A percentile compares a stretch with the other conserved stretches of the same genome.
Evolutionary conservation across 129 eudicot genomes (phyloP).

Genomic region (Centrapalus pauciflorus): DNA sequence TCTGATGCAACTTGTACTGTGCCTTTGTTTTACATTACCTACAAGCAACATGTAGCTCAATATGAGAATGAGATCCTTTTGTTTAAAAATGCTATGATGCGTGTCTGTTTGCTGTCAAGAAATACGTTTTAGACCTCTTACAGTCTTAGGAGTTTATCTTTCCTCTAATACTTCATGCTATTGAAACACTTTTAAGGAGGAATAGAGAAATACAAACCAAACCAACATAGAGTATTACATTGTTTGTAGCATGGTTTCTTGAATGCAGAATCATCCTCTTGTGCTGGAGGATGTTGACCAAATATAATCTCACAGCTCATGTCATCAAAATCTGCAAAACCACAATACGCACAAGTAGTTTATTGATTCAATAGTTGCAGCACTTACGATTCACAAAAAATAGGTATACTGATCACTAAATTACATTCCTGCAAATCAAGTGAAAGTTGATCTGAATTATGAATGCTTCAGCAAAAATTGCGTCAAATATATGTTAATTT

Average conservation of each 20-base stretch:
- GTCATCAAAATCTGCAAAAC: conserved; percentile 87
- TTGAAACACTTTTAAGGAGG: not conserved
- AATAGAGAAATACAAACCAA: not conserved
- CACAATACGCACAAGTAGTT: conserved; percentile 1
- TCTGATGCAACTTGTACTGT: conserved; percentile 44
- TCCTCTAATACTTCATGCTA: not conserved
- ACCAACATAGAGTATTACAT: conserved; percentile 37
- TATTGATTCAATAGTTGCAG: not conserved
- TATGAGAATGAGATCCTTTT: conserved; percentile 5
- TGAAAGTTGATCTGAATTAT: not conserved
- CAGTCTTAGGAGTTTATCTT: not conserved
- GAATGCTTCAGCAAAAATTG: too few relatives aligned
- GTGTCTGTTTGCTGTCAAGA: not conserved
- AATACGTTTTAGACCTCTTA: not conserved
- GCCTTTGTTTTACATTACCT: conserved; percentile 51
- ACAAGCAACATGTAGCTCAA: conserved; percentile 27
- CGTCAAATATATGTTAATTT: too few relatives aligned
- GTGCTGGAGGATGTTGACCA: conserved; percentile 77
- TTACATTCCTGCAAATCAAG: conserved; percentile 3
- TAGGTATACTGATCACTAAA: not conserved
- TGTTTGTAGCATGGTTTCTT: conserved; percentile 82
- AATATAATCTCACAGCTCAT: conserved; percentile 94
- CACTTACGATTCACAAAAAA: not conserved
- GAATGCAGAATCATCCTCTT: conserved; percentile 70
- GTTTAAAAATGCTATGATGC: too few relatives aligned